phyloP scores from a whole-genome alignment of 345 rosid species.

The Pseudoturritis turrita region DNA sequence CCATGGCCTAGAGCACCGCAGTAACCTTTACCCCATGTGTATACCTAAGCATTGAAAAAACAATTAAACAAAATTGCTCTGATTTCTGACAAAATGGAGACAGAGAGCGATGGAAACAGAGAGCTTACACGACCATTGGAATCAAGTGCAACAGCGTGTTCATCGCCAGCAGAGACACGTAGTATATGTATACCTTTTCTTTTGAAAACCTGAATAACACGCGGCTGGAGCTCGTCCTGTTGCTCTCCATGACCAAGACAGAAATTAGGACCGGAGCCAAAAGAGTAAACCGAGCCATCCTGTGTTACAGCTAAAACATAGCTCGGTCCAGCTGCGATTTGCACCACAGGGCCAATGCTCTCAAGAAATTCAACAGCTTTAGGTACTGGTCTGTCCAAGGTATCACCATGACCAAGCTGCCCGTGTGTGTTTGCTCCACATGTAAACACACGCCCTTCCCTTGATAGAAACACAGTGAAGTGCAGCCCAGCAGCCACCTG shows the following conservation, averaged over 20 bases:
- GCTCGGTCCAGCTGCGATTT: slow-evolving; percentile 87
- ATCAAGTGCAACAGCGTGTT: slow-evolving; percentile 94
- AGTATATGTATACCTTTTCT: slow-evolving; percentile 67
- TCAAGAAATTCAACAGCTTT: slow-evolving; percentile 52
- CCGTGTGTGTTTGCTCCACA: slow-evolving; percentile 84
- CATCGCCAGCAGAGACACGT: slow-evolving; percentile 96
- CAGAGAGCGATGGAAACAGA: background rate
- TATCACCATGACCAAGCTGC: slow-evolving; percentile 94
- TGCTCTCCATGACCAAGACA: slow-evolving; percentile 99
- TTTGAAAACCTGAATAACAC: slow-evolving; percentile 64
- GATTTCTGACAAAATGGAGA: background rate
- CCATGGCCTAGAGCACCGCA: slow-evolving; percentile 99
- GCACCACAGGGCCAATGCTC: slow-evolving; percentile 60
- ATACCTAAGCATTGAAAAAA: slow-evolving; percentile 47
- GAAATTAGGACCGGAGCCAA: slow-evolving; percentile 84
- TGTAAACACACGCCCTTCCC: slow-evolving; percentile 66
- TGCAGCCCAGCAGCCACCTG: slow-evolving; percentile 94
- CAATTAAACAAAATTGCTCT: slow-evolving; percentile 6
- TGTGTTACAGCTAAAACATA: slow-evolving; percentile 67
- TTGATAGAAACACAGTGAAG: slow-evolving; percentile 82
- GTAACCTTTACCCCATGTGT: slow-evolving; percentile 98
- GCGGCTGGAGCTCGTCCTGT: slow-evolving; percentile 79
- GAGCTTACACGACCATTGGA: slow-evolving; percentile 80
- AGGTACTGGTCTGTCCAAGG: slow-evolving; percentile 71
- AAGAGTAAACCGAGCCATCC: slow-evolving; percentile 72